A percentile compares a stretch with the other conserved stretches of the same genome.
Evolutionary conservation across 495 filamentous ascomycete species (phyloP).

Genomic region (Lentithecium fluviatile): DNA sequence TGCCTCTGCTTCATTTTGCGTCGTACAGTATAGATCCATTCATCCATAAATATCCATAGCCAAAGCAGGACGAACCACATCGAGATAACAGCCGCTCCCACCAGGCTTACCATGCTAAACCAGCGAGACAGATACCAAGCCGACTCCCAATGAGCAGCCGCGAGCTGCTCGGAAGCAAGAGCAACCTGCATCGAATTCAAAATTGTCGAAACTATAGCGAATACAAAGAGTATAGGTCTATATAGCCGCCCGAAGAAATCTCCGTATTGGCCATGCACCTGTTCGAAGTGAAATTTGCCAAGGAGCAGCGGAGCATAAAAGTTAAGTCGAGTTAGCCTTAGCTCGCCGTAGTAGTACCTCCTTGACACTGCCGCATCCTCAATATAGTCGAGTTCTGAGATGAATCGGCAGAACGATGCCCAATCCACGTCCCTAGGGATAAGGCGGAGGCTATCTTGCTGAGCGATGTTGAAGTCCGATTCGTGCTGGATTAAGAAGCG

Average conservation of each 20-base stretch:
- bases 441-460: conserved; percentile 39
- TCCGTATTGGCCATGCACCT: conserved; percentile 19
- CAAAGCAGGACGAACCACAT: conserved; percentile 22
- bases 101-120: conserved; percentile 21
- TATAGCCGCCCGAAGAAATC: conserved; percentile 27
- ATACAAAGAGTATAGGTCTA: conserved; percentile 25
- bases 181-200: conserved; percentile 25
- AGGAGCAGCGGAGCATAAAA: conserved; percentile 24
- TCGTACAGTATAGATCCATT: conserved; percentile 18
- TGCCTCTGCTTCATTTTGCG: too few relatives aligned
- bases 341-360: conserved; percentile 36
- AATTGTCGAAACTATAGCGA: conserved; percentile 16
- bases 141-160: conserved; percentile 10
- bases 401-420: conserved; percentile 21
- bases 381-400: conserved; percentile 16
- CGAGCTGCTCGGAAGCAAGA: conserved; percentile 15
- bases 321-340: conserved; percentile 33
- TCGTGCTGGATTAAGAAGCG: conserved; percentile 23
- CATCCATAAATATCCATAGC: conserved; percentile 25
- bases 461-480: conserved; percentile 30
- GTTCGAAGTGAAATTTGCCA: conserved; percentile 17
- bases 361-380: conserved; percentile 7
- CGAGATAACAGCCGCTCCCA: conserved; percentile 18
- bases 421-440: conserved; percentile 14
- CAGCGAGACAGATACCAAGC: conserved; percentile 6